These are phyloP conservation scores for Cercophora sp. DNA, from an alignment of 495 filamentous ascomycete species.

Conservation along the genomic window DNA sequence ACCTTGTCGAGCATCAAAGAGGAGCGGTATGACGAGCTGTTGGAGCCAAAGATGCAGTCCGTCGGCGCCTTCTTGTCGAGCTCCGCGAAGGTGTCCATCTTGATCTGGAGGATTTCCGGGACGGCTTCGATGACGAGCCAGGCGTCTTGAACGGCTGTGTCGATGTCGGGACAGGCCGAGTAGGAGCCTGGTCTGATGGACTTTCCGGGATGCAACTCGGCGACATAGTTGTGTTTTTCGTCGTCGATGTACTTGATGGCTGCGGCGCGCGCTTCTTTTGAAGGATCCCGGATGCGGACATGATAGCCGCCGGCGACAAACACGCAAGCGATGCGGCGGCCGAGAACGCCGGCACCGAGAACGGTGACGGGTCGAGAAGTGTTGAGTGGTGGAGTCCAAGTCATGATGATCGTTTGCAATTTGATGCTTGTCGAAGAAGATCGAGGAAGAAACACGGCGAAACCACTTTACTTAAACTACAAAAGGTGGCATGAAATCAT, in stretches of 20 bases:
- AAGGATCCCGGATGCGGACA: constrained; percentile 16
- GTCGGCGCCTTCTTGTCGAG: constrained; percentile 35
- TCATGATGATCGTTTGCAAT: constrained; percentile 4
- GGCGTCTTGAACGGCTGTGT: constrained; percentile 36
- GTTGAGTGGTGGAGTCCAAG: constrained; percentile 10
- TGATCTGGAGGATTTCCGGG: constrained; percentile 48
- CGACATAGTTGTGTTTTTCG: constrained; percentile 10
- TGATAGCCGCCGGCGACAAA: constrained; percentile 13
- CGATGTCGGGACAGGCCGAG: constrained; percentile 28
- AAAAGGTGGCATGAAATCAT: too few relatives aligned
- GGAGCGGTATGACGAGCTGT: constrained; percentile 46
- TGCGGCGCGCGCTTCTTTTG: neutral
- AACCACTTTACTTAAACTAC: neutral
- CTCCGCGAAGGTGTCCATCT: constrained; percentile 46
- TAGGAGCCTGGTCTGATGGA: constrained; percentile 3
- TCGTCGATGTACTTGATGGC: constrained; percentile 19
- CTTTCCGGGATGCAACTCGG: constrained; percentile 6
- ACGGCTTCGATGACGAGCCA: constrained; percentile 53
- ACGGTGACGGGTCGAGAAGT: constrained; percentile 12
- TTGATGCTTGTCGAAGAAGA: neutral
- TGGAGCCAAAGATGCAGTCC: constrained; percentile 49
- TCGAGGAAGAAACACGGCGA: neutral
- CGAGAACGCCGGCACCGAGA: constrained; percentile 19
- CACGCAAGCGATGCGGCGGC: constrained; percentile 17
- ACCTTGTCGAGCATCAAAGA: constrained; percentile 44